Conservation (phyloP, 345 rosid genomes). For the Salix caprea region DNA sequence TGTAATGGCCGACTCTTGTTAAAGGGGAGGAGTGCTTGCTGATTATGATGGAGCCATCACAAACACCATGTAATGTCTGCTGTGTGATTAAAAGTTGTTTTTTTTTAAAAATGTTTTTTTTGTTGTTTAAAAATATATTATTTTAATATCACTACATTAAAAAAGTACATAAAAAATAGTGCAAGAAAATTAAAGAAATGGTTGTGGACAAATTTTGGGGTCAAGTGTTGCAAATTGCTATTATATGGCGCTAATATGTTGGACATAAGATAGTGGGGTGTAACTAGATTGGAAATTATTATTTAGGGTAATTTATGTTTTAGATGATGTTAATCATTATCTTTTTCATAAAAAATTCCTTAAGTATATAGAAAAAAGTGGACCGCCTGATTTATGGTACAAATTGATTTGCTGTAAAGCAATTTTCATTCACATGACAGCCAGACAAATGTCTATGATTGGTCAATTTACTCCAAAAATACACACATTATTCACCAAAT, state of each 20-base stretch:
- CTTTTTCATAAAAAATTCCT: too few species aligned
- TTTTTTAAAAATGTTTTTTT: too few species aligned
- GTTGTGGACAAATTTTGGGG: not conserved
- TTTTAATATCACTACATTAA: too few species aligned
- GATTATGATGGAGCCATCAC: slow-evolving; percentile 10
- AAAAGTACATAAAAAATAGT: too few species aligned
- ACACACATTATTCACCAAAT: not conserved
- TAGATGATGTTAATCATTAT: too few species aligned
- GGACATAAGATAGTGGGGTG: not conserved
- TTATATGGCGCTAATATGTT: not conserved
- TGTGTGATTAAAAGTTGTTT: too few species aligned
- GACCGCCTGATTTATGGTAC: not conserved
- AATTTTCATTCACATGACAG: slow-evolving; percentile 4
- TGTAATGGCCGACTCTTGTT: not conserved
- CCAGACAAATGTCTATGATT: not conserved
- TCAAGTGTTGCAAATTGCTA: too few species aligned
- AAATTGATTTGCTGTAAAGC: not conserved
- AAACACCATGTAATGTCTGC: not conserved
- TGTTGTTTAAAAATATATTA: too few species aligned
- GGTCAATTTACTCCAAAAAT: not conserved
- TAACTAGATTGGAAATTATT: too few species aligned
- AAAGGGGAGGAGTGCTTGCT: slow-evolving; percentile 16
- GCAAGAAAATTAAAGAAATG: too few species aligned
- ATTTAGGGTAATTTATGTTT: too few species aligned
- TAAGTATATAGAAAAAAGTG: not conserved